Base-by-base conservation (phyloP, 192 early-diverging fungal species). In the Dimargaris xerosporica region DNA sequence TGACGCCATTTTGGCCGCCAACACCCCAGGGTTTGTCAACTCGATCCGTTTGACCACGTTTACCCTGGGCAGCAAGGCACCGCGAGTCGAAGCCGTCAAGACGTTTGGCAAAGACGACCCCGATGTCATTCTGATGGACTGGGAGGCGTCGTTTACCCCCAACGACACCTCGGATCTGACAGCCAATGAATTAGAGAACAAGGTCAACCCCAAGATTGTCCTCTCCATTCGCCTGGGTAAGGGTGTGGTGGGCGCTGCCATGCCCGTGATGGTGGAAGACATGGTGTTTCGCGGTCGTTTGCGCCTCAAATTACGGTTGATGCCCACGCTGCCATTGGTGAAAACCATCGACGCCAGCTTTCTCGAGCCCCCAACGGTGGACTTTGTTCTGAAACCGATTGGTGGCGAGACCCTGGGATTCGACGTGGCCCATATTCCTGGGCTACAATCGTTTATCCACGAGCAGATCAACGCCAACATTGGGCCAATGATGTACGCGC, bases 311-410 rank as follows among this genome's bases (percentile, higher is more conserved):
- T 67, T 98, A 61, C 91, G 91, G 71, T 81, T 95, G 64, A 88
- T 86, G 43, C 81, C 84, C 31, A 79, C 81, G 55, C 94, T 89
- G 63, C 96, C 96, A 0, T 87, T 93, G 65, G 80, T 98, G 63
- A 82, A 87, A 68, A 84, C 80, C 0, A 76, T 94, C 12, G 87
- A 91, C 48, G 80, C 90, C 60, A 81, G 83, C 64, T 92, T 98
- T 73, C 68, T 91, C 56, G 85, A 91, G 64, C 73, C 79, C n/a
- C 95, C 95, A 42, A 72, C 74, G 19, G 79, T 98, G 46, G 89
- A 93, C 74, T 98, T 93, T 77, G 78, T 78, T 43, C 80, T 98
- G 41, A 85, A 91, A 66, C 95, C 95, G 3, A 79, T 98, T 34
- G 88, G 88, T 56, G 88, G 86, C 66, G 86, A 90, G 31, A 83